Percentiles rank a stretch among this genome's conserved stretches.
These are phyloP conservation scores for Hymenoscyphus fraxineus DNA, from an alignment of 2,329 filamentous ascomycete genomes.

Conservation along the genomic window DNA sequence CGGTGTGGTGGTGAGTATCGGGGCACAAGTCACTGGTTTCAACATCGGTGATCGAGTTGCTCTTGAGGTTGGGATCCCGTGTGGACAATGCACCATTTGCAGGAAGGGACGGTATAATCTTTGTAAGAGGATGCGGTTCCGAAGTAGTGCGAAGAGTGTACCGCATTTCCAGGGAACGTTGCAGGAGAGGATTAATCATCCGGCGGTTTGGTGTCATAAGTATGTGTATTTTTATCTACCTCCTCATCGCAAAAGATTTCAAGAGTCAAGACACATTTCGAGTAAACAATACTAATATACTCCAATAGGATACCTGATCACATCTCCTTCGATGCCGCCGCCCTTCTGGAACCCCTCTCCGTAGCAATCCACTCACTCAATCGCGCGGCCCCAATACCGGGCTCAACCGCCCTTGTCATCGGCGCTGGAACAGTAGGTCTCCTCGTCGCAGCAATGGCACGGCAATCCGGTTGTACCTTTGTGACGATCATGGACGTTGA, in stretches of 20 bases:
- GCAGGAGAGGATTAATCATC: conserved; percentile 60
- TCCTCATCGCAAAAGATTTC: background rate
- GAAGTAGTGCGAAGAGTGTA: conserved; percentile 59
- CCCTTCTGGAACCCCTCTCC: conserved; percentile 58
- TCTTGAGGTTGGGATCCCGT: conserved; percentile 91
- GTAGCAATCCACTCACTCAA: conserved; percentile 61
- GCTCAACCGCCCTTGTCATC: conserved; percentile 58
- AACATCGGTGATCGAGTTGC: conserved; percentile 55
- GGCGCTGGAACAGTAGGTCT: conserved; percentile 62
- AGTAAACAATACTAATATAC: conserved; percentile 8
- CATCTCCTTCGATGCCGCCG: conserved; percentile 56
- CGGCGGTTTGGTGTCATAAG: conserved; percentile 60
- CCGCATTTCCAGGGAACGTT: conserved; percentile 62
- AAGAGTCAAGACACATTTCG: background rate
- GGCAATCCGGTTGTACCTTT: conserved; percentile 54
- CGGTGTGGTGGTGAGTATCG: conserved; percentile 54
- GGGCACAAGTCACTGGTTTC: conserved; percentile 50
- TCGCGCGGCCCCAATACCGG: conserved; percentile 48
- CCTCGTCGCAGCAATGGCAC: conserved; percentile 59
- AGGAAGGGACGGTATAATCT: conserved; percentile 75
- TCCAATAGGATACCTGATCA: conserved; percentile 50
- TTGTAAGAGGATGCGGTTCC: conserved; percentile 58
- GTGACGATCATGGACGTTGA: conserved; percentile 61
- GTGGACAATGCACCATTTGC: conserved; percentile 84
- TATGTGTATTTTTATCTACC: conserved; percentile 34